Percentiles rank a stretch among this genome's conserved stretches.
Evolutionary conservation across 768 basidiomycete genomes (phyloP).

Genomic region (Boletus bicolor): DNA sequence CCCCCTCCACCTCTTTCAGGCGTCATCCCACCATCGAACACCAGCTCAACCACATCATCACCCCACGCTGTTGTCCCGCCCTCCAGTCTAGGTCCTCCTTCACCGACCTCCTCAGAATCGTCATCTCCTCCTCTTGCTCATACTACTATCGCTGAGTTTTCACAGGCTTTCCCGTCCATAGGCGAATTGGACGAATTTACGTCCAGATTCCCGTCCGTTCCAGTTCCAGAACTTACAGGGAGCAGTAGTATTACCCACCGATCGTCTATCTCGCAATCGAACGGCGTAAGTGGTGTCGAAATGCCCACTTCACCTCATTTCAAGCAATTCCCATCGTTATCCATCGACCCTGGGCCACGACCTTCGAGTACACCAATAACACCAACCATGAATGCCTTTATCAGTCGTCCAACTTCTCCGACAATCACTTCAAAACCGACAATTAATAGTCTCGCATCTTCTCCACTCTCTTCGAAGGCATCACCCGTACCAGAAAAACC

Average conservation of each 20-base stretch:
- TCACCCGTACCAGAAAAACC: conserved; percentile 34
- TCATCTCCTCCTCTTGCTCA: conserved; percentile 51
- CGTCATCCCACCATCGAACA: conserved; percentile 22
- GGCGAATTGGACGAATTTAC: conserved; percentile 65
- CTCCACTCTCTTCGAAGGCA: conserved; percentile 31
- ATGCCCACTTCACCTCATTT: conserved; percentile 30
- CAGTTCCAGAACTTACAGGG: conserved; percentile 40
- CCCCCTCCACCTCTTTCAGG: conserved; percentile 19
- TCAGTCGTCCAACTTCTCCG: conserved; percentile 65
- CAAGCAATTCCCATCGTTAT: conserved; percentile 40
- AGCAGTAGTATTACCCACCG: conserved; percentile 17
- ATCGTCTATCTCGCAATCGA: conserved; percentile 27
- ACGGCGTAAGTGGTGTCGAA: conserved; percentile 30
- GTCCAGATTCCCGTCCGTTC: conserved; percentile 48
- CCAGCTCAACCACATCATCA: conserved; percentile 39
- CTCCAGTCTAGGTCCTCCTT: conserved; percentile 72
- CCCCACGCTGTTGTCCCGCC: conserved; percentile 68
- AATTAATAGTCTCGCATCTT: conserved; percentile 34
- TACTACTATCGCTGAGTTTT: conserved; percentile 52
- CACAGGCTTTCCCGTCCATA: conserved; percentile 70
- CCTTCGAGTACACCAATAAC: conserved; percentile 73
- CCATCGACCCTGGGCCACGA: conserved; percentile 48
- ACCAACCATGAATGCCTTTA: conserved; percentile 50
- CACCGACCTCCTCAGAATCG: conserved; percentile 67
- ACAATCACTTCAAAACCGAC: conserved; percentile 43